Percentiles rank a stretch among this genome's conserved stretches.
phyloP scores from a whole-genome alignment of 2,329 filamentous ascomycete species.

The Podosphaera fusca region DNA sequence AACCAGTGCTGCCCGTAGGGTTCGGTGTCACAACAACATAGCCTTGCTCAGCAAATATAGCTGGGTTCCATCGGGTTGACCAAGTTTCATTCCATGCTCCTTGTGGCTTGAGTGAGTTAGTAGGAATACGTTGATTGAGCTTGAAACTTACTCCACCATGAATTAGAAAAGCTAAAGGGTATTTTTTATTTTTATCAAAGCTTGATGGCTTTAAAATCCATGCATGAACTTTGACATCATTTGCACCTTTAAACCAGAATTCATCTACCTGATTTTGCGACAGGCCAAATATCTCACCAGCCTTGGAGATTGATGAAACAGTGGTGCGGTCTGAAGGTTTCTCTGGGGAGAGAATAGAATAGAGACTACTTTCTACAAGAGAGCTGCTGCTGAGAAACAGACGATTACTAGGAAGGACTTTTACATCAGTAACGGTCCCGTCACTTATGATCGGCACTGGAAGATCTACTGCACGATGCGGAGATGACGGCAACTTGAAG shows the following conservation, averaged over 20 bases:
- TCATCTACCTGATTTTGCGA: slow-evolving; percentile 38
- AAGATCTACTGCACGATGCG: slow-evolving; percentile 23
- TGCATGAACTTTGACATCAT: slow-evolving; percentile 34
- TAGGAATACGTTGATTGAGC: not conserved
- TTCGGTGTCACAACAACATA: slow-evolving; percentile 68
- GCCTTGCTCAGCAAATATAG: slow-evolving; percentile 68
- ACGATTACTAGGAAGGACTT: slow-evolving; percentile 24
- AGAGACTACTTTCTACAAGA: slow-evolving; percentile 49
- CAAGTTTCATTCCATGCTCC: slow-evolving; percentile 16
- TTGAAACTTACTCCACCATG: slow-evolving; percentile 36
- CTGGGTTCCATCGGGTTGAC: slow-evolving; percentile 65
- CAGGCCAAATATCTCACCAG: slow-evolving; percentile 43
- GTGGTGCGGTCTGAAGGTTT: slow-evolving; percentile 20
- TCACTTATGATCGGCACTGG: slow-evolving; percentile 27
- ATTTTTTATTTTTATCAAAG: slow-evolving; percentile 47
- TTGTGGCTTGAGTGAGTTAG: slow-evolving; percentile 10
- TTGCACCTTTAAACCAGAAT: slow-evolving; percentile 45
- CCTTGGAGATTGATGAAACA: slow-evolving; percentile 40
- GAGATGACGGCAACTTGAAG: slow-evolving; percentile 36
- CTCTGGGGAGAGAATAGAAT: slow-evolving; percentile 24
- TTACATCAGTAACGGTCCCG: slow-evolving; percentile 30
- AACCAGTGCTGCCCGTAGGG: slow-evolving; percentile 63
- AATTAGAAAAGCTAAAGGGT: slow-evolving; percentile 57
- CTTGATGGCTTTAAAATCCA: slow-evolving; percentile 41
- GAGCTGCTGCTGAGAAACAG: slow-evolving; percentile 47